These are phyloP conservation scores for Rhipidocladum racemiflorum DNA, from an alignment of 176 grass and related monocot genomes.

Conservation along the genomic window DNA sequence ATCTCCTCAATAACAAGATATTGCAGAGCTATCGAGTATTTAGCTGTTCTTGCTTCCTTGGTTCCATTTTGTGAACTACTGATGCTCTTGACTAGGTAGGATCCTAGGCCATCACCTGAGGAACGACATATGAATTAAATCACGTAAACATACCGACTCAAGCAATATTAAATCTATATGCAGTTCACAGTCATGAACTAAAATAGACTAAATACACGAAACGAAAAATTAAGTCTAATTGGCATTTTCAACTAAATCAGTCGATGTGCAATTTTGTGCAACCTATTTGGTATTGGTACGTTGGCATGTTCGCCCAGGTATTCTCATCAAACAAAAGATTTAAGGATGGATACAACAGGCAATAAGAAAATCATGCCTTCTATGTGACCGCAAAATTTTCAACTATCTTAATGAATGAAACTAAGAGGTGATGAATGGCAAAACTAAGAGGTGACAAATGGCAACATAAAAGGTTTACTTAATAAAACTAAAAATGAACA, in stretches of 20 bases:
- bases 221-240: not conserved
- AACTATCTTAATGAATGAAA: not conserved
- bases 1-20: constrained; percentile 69
- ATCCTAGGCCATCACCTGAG: constrained; percentile 52
- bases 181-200: not conserved
- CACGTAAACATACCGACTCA: constrained; percentile 7
- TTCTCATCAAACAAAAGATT: not conserved
- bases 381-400: constrained; percentile 15
- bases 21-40: constrained; percentile 79
- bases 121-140: constrained; percentile 12
- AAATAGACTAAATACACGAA: not conserved
- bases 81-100: constrained; percentile 53
- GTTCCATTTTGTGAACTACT: constrained; percentile 29
- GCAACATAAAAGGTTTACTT: constrained; percentile 13
- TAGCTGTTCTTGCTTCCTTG: constrained; percentile 54
- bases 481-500: not conserved
- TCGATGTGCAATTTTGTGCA: not conserved
- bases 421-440: not conserved
- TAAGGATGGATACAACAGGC: not conserved
- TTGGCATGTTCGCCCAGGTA: not conserved
- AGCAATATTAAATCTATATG: constrained; percentile 10
- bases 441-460: not conserved
- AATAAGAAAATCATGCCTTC: not conserved
- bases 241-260: constrained; percentile 16
- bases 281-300: constrained; percentile 7